Evolutionary conservation across 2,329 filamentous ascomycete genomes (phyloP).

Genomic region (Colletotrichum aenigma): DNA sequence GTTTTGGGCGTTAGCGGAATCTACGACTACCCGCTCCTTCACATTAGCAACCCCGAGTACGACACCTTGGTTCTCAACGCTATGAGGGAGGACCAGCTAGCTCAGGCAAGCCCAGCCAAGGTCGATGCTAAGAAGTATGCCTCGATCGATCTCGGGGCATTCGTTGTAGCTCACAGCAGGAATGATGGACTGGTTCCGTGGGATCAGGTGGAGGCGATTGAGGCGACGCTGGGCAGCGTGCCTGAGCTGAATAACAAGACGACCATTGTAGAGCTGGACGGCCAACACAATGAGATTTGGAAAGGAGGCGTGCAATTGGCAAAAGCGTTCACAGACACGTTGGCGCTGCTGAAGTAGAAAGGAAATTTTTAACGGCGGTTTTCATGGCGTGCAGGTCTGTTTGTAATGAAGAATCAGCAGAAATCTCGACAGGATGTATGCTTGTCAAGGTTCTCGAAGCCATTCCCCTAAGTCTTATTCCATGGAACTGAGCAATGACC

Average conservation of each 20-base stretch:
- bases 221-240: not conserved
- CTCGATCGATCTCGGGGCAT: not conserved
- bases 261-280: not conserved
- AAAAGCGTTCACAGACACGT: not conserved
- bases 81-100: slow-evolving; percentile 57
- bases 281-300: slow-evolving; percentile 11
- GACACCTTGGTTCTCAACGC: slow-evolving; percentile 61
- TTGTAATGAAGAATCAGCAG: rapidly evolving
- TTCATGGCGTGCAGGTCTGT: rapidly evolving
- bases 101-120: slow-evolving; percentile 55
- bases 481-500: too few species aligned
- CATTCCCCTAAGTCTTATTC: too few species aligned
- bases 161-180: slow-evolving; percentile 6
- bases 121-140: slow-evolving; percentile 29
- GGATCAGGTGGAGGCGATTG: not conserved
- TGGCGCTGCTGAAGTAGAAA: not conserved
- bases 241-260: not conserved
- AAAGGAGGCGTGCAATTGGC: not conserved
- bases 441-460: too few species aligned
- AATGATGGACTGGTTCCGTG: slow-evolving; percentile 7
- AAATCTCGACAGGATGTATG: too few species aligned
- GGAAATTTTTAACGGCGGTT: not conserved
- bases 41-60: slow-evolving; percentile 56
- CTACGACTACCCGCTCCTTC: slow-evolving; percentile 65
- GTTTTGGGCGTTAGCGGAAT: slow-evolving; percentile 68